Evolutionary conservation across 2,329 filamentous ascomycete species (phyloP).

Genomic region (Ophiostoma ulmi): DNA sequence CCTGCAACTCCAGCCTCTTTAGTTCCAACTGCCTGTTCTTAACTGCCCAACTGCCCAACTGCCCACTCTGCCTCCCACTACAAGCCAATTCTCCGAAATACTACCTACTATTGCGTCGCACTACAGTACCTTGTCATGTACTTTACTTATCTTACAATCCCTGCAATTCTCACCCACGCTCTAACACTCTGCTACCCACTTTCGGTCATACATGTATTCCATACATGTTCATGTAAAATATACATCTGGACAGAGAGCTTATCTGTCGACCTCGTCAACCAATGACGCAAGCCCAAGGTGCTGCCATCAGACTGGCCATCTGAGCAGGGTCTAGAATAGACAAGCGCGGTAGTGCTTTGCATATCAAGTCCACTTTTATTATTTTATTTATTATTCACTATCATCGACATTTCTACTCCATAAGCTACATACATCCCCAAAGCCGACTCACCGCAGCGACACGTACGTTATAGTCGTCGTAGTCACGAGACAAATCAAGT

Average conservation of each 20-base stretch:
- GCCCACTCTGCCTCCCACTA: neutral
- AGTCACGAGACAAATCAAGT: neutral
- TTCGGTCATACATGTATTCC: neutral
- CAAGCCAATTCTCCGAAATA: slow-evolving; percentile 10
- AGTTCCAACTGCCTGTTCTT: neutral
- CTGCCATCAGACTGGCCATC: neutral
- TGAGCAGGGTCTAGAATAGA: neutral
- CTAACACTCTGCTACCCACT: neutral
- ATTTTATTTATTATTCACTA: neutral
- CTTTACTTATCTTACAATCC: neutral
- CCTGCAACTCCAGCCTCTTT: neutral
- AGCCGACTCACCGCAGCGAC: neutral
- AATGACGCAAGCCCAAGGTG: slow-evolving; percentile 21
- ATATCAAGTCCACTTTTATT: slow-evolving; percentile 4
- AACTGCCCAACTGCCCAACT: neutral
- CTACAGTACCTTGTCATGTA: neutral
- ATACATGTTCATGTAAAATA: neutral
- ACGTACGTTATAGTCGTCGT: neutral
- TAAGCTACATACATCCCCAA: neutral
- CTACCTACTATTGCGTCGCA: neutral
- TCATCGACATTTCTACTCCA: neutral
- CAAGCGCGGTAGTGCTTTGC: slow-evolving; percentile 1
- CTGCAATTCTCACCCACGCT: neutral
- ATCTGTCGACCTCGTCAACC: slow-evolving; percentile 20
- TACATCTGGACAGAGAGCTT: slow-evolving; percentile 2